A percentile compares a stretch with the other conserved stretches of the same genome.
Evolutionary conservation across 768 basidiomycete genomes (phyloP).

Genomic region (Phaffia australis): DNA sequence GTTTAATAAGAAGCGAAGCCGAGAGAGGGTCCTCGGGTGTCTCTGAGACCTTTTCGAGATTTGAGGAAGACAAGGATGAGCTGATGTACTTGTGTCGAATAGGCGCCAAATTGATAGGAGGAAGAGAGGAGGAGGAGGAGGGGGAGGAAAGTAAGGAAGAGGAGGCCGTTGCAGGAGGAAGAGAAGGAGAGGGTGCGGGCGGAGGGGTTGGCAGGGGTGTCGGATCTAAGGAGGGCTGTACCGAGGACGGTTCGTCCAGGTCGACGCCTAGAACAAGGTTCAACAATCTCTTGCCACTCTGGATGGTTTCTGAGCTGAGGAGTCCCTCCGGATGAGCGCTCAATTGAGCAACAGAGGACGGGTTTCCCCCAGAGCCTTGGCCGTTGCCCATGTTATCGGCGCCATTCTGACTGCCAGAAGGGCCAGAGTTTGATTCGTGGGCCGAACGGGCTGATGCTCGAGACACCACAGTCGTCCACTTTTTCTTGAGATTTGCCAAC

Average conservation of each 20-base stretch:
- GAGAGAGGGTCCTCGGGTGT: not conserved
- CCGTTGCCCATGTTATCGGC: not conserved
- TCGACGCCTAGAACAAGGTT: slow-evolving; percentile 7
- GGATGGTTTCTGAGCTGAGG: slow-evolving; percentile 6
- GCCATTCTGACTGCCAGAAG: too few relatives aligned
- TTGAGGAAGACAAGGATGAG: not conserved
- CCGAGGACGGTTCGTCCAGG: not conserved
- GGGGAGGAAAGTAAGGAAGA: not conserved
- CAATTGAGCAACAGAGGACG: not conserved
- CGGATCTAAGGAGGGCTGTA: not conserved
- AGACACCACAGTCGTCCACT: slow-evolving; percentile 18
- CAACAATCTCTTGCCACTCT: slow-evolving; percentile 15
- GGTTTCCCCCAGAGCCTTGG: not conserved
- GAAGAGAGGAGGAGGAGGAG: not conserved
- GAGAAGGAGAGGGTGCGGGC: not conserved
- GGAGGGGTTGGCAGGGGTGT: not conserved
- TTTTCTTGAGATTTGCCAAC: slow-evolving; percentile 15
- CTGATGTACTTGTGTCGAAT: slow-evolving; percentile 1
- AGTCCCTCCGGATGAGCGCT: not conserved
- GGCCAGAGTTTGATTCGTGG: not conserved
- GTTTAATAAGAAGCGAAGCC: not conserved
- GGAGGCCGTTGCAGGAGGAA: not conserved
- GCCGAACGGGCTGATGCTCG: not conserved
- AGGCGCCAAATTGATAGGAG: not conserved
- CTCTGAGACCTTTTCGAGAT: slow-evolving; percentile 16